phyloP scores from a whole-genome alignment of 2,329 filamentous ascomycete species.

The Bipolaris sorokiniana region DNA sequence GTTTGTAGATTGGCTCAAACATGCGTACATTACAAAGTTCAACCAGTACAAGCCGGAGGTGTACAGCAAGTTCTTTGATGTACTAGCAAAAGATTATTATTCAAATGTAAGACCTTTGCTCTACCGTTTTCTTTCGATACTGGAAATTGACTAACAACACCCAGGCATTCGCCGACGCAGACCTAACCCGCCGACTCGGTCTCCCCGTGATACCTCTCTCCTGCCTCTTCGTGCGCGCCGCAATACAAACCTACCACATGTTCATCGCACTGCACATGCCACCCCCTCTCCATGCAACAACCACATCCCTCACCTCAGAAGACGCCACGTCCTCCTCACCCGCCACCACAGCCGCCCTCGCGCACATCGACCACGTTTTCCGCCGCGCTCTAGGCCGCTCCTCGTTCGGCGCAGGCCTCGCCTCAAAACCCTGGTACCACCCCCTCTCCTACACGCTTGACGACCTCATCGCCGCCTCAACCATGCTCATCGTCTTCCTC shows the following conservation, averaged over 20 bases:
- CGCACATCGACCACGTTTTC: slow-evolving; percentile 78
- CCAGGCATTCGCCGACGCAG: slow-evolving; percentile 86
- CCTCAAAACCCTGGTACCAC: slow-evolving; percentile 42
- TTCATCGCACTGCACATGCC: slow-evolving; percentile 88
- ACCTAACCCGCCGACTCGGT: slow-evolving; percentile 85
- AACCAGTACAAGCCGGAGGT: slow-evolving; percentile 94
- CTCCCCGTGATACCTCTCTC: slow-evolving; percentile 90
- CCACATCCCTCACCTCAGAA: slow-evolving; percentile 68
- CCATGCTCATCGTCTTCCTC: slow-evolving; percentile 87
- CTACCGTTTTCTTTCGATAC: background rate
- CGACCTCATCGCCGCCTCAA: slow-evolving; percentile 74
- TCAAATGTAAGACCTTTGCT: slow-evolving; percentile 68
- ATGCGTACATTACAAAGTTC: slow-evolving; percentile 97
- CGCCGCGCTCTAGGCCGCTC: slow-evolving; percentile 77
- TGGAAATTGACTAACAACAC: slow-evolving; percentile 10
- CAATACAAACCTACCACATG: slow-evolving; percentile 97
- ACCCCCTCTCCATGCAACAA: slow-evolving; percentile 70
- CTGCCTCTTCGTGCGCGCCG: slow-evolving; percentile 93
- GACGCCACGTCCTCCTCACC: slow-evolving; percentile 63
- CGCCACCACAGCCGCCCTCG: slow-evolving; percentile 76
- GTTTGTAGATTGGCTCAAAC: slow-evolving; percentile 95
- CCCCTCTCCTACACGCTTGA: slow-evolving; percentile 65
- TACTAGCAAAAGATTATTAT: slow-evolving; percentile 97
- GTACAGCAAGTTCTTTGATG: slow-evolving; percentile 88
- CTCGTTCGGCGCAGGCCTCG: slow-evolving; percentile 59